A percentile compares a stretch with the other conserved stretches of the same genome.
Evolutionary conservation across 139 green algal species (phyloP).

Genomic region (Edaphochlamys debaryana): DNA sequence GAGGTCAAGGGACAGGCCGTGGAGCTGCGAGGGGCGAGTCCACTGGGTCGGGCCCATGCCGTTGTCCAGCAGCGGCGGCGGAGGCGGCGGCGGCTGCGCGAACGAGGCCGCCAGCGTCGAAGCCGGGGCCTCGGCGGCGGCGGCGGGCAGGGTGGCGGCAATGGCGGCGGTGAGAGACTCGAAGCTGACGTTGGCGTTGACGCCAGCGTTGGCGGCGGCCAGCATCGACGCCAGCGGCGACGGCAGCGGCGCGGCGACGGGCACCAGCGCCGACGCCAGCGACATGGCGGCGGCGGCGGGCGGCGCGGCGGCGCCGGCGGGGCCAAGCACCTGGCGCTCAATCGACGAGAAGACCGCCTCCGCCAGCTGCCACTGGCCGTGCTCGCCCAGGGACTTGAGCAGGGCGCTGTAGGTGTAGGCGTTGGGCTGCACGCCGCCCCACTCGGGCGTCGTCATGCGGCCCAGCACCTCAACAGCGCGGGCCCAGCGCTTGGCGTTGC

Average conservation of each 20-base stretch:
- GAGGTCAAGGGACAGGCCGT: constrained; percentile 46
- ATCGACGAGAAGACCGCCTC: constrained; percentile 82
- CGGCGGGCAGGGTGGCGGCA: background rate
- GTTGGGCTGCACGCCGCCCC: constrained; percentile 79
- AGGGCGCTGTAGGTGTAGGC: constrained; percentile 87
- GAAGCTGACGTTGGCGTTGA: background rate
- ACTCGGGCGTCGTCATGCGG: constrained; percentile 70
- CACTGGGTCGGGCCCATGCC: constrained; percentile 24
- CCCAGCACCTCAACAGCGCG: constrained; percentile 71
- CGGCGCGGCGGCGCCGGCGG: background rate
- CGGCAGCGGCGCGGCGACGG: background rate
- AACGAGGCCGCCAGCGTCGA: too few relatives aligned
- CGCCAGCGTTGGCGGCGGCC: constrained; percentile 10
- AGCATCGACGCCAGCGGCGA: constrained; percentile 1
- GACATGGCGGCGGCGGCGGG: constrained; percentile 10
- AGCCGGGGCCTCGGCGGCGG: too few relatives aligned
- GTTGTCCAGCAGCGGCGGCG: too few relatives aligned
- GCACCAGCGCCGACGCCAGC: constrained; percentile 8
- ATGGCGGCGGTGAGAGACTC: background rate
- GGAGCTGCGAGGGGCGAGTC: constrained; percentile 47
- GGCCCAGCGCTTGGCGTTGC: constrained; percentile 77
- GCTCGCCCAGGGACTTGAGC: constrained; percentile 81
- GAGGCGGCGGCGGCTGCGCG: too few relatives aligned
- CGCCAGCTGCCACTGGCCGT: constrained; percentile 83
- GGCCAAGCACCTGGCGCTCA: constrained; percentile 69